A percentile compares a stretch with the other conserved stretches of the same genome.
phyloP scores from a whole-genome alignment of 2,329 filamentous ascomycete genomes.

The Colletotrichum plurivorum region DNA sequence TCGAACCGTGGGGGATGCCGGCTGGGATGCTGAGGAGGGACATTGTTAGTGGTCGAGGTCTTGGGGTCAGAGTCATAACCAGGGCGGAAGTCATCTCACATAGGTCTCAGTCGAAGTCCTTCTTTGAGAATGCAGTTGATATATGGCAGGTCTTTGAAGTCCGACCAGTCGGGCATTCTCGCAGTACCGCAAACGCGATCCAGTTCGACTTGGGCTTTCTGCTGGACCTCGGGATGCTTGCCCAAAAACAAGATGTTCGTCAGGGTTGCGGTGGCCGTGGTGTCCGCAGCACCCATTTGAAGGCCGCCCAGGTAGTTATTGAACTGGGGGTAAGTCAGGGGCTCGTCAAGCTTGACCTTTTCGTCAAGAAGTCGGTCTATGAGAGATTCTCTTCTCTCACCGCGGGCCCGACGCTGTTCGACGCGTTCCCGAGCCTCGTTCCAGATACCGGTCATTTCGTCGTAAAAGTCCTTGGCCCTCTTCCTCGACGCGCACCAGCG shows the following conservation, averaged over 20 bases:
- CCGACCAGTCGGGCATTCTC: slow-evolving; percentile 53
- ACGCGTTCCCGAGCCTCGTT: slow-evolving; percentile 52
- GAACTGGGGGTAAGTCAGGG: slow-evolving; percentile 45
- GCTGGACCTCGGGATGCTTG: slow-evolving; percentile 54
- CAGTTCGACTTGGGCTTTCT: slow-evolving; percentile 57
- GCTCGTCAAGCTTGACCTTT: slow-evolving; percentile 48
- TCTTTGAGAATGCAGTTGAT: slow-evolving; percentile 59
- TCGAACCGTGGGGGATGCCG: not conserved
- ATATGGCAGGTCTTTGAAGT: slow-evolving; percentile 56
- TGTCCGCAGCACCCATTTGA: slow-evolving; percentile 54
- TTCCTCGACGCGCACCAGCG: slow-evolving; percentile 56
- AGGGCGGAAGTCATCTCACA: slow-evolving; percentile 31
- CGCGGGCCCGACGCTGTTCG: slow-evolving; percentile 47
- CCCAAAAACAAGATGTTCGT: slow-evolving; percentile 58
- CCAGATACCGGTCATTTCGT: slow-evolving; percentile 59
- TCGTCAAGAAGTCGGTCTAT: slow-evolving; percentile 59
- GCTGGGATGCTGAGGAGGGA: no score
- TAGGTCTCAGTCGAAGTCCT: slow-evolving; percentile 57
- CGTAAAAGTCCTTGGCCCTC: slow-evolving; percentile 52
- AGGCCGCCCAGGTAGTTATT: slow-evolving; percentile 54
- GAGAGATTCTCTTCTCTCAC: slow-evolving; percentile 48
- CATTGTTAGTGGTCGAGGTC: no score
- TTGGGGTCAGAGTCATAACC: no score
- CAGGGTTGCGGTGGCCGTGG: slow-evolving; percentile 51
- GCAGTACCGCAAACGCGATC: slow-evolving; percentile 54